A percentile compares a stretch with the other conserved stretches of the same genome.
Conservation (phyloP, 192 early-diverging fungal genomes). For the Thamnidium elegans region DNA sequence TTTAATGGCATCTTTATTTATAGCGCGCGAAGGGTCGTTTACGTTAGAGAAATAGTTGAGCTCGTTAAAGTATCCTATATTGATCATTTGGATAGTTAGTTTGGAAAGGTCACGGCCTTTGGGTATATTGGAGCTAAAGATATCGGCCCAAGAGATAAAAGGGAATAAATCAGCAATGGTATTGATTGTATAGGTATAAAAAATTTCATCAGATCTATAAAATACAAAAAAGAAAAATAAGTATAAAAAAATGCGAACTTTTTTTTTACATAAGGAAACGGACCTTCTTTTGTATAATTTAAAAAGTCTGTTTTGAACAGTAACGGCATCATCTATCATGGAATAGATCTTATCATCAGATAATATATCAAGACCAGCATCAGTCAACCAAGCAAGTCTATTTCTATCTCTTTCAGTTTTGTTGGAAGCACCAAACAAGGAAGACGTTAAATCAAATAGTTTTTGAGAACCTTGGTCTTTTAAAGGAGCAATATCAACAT, state of each 20-base stretch:
- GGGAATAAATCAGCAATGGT: not conserved
- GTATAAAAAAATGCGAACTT: too few species aligned
- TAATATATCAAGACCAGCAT: not conserved
- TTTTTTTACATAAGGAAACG: too few species aligned
- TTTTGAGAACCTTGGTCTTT: not conserved
- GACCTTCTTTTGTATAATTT: conserved; percentile 1
- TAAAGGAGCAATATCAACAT: not conserved
- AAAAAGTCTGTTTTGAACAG: conserved; percentile 42
- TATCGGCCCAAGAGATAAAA: not conserved
- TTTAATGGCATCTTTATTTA: not conserved
- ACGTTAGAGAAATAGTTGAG: not conserved
- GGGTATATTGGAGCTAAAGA: not conserved
- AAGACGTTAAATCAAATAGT: not conserved
- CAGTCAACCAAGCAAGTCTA: not conserved
- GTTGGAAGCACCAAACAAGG: conserved; percentile 1
- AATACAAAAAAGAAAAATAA: not conserved
- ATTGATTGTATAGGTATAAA: not conserved
- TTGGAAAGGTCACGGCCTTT: not conserved
- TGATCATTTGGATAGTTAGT: not conserved
- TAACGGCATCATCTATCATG: conserved; percentile 48
- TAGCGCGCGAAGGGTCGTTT: not conserved
- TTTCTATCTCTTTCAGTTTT: not conserved
- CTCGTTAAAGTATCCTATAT: not conserved
- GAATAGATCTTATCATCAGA: conserved; percentile 8
- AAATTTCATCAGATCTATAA: too few species aligned